phyloP scores from a whole-genome alignment of 1,139 yeast genomes.

The Candida sp. region DNA sequence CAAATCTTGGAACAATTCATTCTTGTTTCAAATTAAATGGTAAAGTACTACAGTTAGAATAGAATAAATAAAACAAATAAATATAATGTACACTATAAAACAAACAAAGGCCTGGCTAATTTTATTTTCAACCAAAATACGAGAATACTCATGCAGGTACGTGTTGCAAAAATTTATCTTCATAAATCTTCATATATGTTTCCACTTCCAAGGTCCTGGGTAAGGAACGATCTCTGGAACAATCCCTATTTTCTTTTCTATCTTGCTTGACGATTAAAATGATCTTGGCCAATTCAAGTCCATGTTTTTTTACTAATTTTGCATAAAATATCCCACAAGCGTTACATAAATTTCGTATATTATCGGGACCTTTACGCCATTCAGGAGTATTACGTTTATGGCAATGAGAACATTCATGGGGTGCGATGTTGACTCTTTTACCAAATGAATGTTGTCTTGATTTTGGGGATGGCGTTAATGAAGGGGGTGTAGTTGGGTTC shows the following conservation, averaged over 20 bases:
- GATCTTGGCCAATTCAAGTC: neutral
- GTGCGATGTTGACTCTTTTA: neutral
- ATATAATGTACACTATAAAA: too few relatives aligned
- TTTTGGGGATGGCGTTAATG: neutral
- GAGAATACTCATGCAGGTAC: neutral
- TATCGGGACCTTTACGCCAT: slow-evolving; percentile 43
- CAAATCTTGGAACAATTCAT: too few relatives aligned
- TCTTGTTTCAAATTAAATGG: too few relatives aligned
- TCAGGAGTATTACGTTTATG: slow-evolving; percentile 30
- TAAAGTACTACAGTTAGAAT: too few relatives aligned
- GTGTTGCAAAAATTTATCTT: neutral
- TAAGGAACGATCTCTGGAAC: neutral
- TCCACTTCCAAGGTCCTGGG: neutral
- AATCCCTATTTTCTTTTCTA: neutral
- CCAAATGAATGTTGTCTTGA: neutral
- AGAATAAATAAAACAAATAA: too few relatives aligned
- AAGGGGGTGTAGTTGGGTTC: neutral
- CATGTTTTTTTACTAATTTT: slow-evolving; percentile 18
- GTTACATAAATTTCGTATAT: slow-evolving; percentile 38
- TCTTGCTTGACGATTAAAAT: neutral
- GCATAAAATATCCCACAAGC: slow-evolving; percentile 42
- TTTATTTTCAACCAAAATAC: too few relatives aligned
- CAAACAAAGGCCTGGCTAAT: too few relatives aligned
- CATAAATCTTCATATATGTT: neutral
- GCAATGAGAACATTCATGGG: slow-evolving; percentile 19